phyloP scores from a whole-genome alignment of 164 flowering plant genomes.

The Nymphaea colorata region DNA sequence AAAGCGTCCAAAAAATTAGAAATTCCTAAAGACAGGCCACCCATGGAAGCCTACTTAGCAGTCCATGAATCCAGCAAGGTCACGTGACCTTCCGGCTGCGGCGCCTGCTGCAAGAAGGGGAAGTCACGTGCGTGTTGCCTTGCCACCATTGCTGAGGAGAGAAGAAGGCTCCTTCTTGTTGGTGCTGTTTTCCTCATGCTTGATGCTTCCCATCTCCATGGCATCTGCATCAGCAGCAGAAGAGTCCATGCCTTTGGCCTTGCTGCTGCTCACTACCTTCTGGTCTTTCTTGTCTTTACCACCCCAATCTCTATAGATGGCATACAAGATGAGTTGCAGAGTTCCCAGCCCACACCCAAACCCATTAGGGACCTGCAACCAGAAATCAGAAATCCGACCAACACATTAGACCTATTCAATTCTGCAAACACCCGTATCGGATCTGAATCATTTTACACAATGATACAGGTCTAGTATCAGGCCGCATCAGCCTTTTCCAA shows the following conservation, averaged over 20 bases:
- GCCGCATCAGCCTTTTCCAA: too few species aligned
- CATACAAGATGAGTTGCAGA: constrained; percentile 64
- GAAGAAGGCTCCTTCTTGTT: not conserved
- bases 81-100: too few species aligned
- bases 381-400: not conserved
- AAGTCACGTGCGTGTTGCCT: not conserved
- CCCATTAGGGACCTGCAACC: constrained; percentile 65
- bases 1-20: not conserved
- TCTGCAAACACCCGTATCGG: too few species aligned
- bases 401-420: too few species aligned
- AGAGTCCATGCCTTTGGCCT: not conserved
- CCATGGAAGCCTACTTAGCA: not conserved
- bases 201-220: not conserved
- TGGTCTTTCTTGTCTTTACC: not conserved
- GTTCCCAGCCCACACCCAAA: constrained; percentile 52
- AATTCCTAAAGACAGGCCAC: not conserved
- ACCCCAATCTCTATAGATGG: constrained; percentile 29
- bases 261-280: not conserved
- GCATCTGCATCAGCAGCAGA: not conserved
- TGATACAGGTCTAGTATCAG: too few species aligned
- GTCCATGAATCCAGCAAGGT: not conserved
- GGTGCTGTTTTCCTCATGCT: not conserved
- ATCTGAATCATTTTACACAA: too few species aligned
- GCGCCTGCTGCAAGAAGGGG: too few species aligned
- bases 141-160: not conserved